Evolutionary conservation across 192 early-diverging fungal species (phyloP).

Genomic region (Coemansia sp.): DNA sequence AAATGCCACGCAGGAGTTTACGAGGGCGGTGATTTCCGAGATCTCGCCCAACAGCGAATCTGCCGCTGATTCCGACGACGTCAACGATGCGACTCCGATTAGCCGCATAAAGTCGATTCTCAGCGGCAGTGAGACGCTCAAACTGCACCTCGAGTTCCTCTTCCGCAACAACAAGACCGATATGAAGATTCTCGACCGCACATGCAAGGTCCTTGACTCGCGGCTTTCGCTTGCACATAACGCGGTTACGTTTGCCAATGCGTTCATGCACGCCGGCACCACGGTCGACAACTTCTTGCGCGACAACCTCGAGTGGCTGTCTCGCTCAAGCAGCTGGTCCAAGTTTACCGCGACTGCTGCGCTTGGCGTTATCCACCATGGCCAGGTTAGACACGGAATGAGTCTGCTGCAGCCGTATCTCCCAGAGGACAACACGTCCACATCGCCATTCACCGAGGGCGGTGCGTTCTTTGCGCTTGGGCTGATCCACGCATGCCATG

Average conservation of each 20-base stretch:
- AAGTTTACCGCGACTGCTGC: slow-evolving; percentile 99
- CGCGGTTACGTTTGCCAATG: slow-evolving; percentile 95
- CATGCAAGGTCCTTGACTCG: slow-evolving; percentile 86
- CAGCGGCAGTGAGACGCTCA: slow-evolving; percentile 87
- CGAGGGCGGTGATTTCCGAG: slow-evolving; percentile 71
- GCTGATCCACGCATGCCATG: slow-evolving; percentile 96
- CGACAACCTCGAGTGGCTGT: slow-evolving; percentile 97
- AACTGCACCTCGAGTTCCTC: slow-evolving; percentile 92
- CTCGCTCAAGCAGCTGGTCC: slow-evolving; percentile 96
- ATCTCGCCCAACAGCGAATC: slow-evolving; percentile 39
- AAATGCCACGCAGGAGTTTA: slow-evolving; percentile 96
- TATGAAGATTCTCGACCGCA: slow-evolving; percentile 91
- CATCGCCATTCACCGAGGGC: slow-evolving; percentile 91
- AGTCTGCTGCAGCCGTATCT: slow-evolving; percentile 89
- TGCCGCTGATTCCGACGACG: slow-evolving; percentile 1
- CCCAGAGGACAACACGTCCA: slow-evolving; percentile 85
- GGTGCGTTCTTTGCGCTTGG: slow-evolving; percentile 98
- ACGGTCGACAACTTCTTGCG: slow-evolving; percentile 97
- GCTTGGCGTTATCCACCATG: slow-evolving; percentile 97
- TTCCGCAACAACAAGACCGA: slow-evolving; percentile 96
- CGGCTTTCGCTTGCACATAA: slow-evolving; percentile 92
- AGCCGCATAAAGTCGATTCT: slow-evolving; percentile 78
- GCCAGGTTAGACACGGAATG: slow-evolving; percentile 86
- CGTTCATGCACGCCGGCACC: slow-evolving; percentile 98
- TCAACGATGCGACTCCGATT: slow-evolving; percentile 34